Evolutionary conservation across 495 filamentous ascomycete genomes (phyloP), one percentile per base, ranked within the genome.

Genomic region (Penicillium coffeae): DNA sequence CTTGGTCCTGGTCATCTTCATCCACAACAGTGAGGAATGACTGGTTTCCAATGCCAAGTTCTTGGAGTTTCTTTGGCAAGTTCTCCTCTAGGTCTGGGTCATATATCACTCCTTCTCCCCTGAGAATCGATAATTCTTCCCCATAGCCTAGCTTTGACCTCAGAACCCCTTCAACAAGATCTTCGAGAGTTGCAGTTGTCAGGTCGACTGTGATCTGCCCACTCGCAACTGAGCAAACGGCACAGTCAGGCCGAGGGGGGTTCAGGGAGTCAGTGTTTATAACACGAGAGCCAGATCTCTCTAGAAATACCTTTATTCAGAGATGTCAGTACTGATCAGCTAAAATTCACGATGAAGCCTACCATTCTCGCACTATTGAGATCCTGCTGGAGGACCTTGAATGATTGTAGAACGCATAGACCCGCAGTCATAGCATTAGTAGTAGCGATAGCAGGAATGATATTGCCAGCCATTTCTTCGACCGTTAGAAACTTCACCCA

Each of bases 361-460:
- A 78, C 74, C 70, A 76, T 81, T 53, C 79, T 84, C 0, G 81
- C 78, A 56, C 82, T 77, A 33, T 72, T 62, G 27, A 87, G 80
- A 39, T 95, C 85, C 20, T 83, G 78, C 48, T 79, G 82, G 45
- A 99, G 71, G 30, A 97, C 87, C 65, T 96, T 96, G 72, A 95
- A 90, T 1, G 90, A 84, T 65, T 99, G 87, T 6, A 99, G 71
- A 3, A 97, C 93, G 62, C 90, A 97, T 19, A 99, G 76, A 12
- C 88, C 85, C 10, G 93, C 93, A 3, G 91, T 93, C 67, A 97
- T 94, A 10, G 94, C 93, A 63, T 99, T 99, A 0, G 93, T 96
- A 0, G 93, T 99, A 1, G 93, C 93, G 64, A 99, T 99, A 2
- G 93, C 94, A 0, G 93, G 93, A 47, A 99, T 97, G 58, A 99